These are phyloP conservation scores for Plasmodium coatneyi DNA, from an alignment of 169 alveolate genomes.

Conservation along the genomic window DNA sequence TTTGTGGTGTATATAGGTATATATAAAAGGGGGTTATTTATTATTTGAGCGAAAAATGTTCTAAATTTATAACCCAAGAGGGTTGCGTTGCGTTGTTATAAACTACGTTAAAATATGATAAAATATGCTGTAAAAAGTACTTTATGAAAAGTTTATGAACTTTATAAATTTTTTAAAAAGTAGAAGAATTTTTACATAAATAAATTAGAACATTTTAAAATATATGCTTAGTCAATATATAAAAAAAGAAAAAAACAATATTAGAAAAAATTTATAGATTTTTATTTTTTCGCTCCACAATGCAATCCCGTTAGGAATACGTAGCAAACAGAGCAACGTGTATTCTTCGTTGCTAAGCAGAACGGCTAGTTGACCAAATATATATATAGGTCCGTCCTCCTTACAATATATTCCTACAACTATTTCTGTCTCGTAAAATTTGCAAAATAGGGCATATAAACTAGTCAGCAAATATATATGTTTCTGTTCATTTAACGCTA, in stretches of 20 bases:
- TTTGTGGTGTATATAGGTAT: neutral
- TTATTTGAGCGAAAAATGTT: neutral
- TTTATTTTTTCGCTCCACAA: neutral
- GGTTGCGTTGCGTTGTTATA: neutral
- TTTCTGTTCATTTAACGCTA: neutral
- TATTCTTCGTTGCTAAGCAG: neutral
- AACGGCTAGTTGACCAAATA: neutral
- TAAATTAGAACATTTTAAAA: neutral
- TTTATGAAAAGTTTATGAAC: neutral
- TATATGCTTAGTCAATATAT: neutral
- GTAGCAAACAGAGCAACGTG: neutral
- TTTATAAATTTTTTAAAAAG: neutral
- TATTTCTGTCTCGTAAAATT: too few species aligned
- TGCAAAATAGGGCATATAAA: neutral
- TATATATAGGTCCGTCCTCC: neutral
- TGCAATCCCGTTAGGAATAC: neutral
- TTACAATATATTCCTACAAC: neutral
- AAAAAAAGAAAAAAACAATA: neutral
- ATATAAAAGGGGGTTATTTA: neutral
- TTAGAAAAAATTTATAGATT: neutral
- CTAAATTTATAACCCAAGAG: neutral
- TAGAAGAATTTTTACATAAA: neutral
- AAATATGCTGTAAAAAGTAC: neutral
- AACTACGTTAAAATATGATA: neutral
- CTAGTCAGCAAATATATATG: neutral